Evolutionary conservation across 345 rosid species (phyloP).

Genomic region (Euphorbia peplus): DNA sequence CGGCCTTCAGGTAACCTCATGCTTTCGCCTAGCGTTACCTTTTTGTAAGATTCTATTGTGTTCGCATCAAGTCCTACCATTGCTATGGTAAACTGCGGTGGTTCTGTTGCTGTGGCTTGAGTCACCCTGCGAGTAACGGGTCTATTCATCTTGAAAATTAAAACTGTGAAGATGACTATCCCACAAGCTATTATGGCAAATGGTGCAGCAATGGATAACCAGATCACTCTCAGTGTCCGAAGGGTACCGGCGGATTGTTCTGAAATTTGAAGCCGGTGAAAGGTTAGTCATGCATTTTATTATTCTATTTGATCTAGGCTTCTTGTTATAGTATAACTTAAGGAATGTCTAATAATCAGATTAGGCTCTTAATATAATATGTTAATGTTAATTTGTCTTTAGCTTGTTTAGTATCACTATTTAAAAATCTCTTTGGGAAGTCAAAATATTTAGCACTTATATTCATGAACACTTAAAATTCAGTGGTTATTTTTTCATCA

Average conservation of each 20-base stretch:
- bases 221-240: conserved; percentile 36
- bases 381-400: no score
- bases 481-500: no score
- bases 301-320: no score
- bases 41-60: conserved; percentile 60
- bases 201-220: conserved; percentile 46
- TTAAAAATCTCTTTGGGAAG: no score
- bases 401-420: no score
- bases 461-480: no score
- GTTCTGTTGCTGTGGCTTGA: conserved; percentile 15
- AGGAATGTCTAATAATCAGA: no score
- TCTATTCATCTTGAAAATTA: conserved; percentile 8
- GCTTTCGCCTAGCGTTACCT: conserved; percentile 66
- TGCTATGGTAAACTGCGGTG: conserved; percentile 9
- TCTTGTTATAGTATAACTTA: no score
- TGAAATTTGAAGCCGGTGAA: conserved; percentile 21
- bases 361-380: no score
- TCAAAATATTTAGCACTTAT: no score
- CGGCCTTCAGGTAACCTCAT: conserved; percentile 52
- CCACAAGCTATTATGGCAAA: conserved; percentile 30
- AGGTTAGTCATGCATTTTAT: neutral
- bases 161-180: conserved; percentile 34
- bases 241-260: conserved; percentile 26
- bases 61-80: conserved; percentile 58
- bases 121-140: neutral